Evolutionary conservation across 176 grass and related monocot species (phyloP), one percentile per base, ranked within the genome.

Genomic region (Leersia perrieri): DNA sequence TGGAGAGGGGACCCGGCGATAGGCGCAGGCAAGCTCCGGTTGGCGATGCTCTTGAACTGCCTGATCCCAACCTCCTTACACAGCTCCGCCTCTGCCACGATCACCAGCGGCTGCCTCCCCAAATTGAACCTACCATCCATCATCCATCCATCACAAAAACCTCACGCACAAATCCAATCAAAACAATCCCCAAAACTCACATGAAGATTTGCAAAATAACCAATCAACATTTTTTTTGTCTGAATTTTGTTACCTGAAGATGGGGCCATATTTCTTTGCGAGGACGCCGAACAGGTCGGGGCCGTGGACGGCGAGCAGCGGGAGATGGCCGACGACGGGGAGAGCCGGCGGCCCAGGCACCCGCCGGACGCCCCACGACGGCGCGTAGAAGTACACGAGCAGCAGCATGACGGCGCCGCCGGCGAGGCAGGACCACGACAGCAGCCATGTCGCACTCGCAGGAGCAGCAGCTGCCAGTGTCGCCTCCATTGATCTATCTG

Each of bases 51-150:
- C 83, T 94, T 94, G 44, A 97, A 97, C 78, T 90, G 93, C 69
- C 85, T 82, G 44, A 94, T 69, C 26, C 87, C 92, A 16, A 90
- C 87, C 72, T 92, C 89, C 36, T 81, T 87, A 80, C 87, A 92
- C 20, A 92, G 84, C 73, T 94, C 92, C 51, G 91, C 79, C 53
- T 97, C 80, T 2, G 94, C 87, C 20, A 97, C 82, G 42, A 97
- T 82, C 75, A 97, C 81, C 60, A 94, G 81, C 23, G 89, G 92
- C 33, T 97, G 94, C 80, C 92, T 87, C 34, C 92, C 94, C 66
- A 97, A 66, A 41, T 97, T 87, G 74, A 94, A 97, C 70, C 91
- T 91, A 47, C 64, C 65, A 44, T 25, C 20, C 26, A 64, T 23
- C 1, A 55, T 42, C 14, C 14, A 51, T 5, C 26, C 36, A 83